Evolutionary conservation across 164 flowering plant genomes (phyloP), one percentile per base, ranked within the genome.

Genomic region (Annona cherimola): DNA sequence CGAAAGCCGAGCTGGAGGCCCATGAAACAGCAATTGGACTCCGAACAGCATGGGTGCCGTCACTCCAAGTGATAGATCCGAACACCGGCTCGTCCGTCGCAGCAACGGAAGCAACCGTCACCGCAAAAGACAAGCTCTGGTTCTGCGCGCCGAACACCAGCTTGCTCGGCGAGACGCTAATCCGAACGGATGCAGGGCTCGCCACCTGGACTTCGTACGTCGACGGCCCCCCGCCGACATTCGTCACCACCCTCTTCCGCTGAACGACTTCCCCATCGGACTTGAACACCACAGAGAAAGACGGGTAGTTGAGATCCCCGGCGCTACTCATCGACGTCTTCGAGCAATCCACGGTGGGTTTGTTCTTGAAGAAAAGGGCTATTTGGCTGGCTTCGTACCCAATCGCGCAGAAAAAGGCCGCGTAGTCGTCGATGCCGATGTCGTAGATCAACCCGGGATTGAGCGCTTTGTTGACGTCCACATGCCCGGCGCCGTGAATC

Each of bases 361-460:
- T 68, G 54, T 83, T 88, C 63, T 79, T 75, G 18, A 75, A 61
- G 41, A 94, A 85, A 2, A 93, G 81, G 0, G 85, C 77, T 0
- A 95, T 87, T 11, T 75, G 72, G 44, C 43, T 61, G 0, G 85
- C 9, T 42, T 77, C 81, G 63, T 91, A 93, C 1, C 93, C 97
- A 71, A 87, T 81, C 8, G 91, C 42, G 73, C 99, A 93, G 1
- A 93, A 77, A 76, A 91, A 93, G 12, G 82, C 82, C 60, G 91
- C 72, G 74, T 93, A 93, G 62, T 93, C 96, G 9, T 7, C 71
- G 0, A 42, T 9, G 0, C 64, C 71, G 7, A 88, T 74, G 35
- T 96, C 97, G 57, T 93, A 93, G 0, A 93, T 82, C 70, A 96
- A 75, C 2, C 99, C 98, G 0, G 99, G 99, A 70, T 93, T 68